Base-by-base conservation (phyloP, 2,329 filamentous ascomycete genomes). In the Cordyceps cateniannulata region DNA sequence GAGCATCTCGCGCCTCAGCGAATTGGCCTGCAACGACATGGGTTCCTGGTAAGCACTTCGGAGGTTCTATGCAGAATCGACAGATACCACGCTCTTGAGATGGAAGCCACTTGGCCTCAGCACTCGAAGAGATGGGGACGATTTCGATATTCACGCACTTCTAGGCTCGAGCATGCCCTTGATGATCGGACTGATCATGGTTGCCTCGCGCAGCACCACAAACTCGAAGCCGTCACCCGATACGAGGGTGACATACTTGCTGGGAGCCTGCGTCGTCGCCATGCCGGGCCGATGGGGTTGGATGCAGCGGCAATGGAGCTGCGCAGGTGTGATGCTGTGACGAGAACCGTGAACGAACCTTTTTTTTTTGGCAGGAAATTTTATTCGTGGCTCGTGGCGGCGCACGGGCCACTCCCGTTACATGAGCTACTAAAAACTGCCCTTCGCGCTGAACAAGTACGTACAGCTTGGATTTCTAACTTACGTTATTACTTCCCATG, bases 201-300 rank as follows among this genome's bases (percentile, higher is more conserved):
- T 85, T 3, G 88, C 86, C 54, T 89, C 87, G 59, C 89, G 85
- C 60, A 89, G 78, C 56, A 93, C 81, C 64, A 90, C 84, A 71
- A 90, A 93, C 76, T 91, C 88, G 71, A 85, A 91, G 67, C 84
- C 88, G 73, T 93, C 90, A 66, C 79, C 82, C 0, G 89, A 91
- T 47, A 92, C 81, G 57, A 93, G 83, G 5, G 90, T 93, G 65
- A 93, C 83, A 73, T 91, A 93, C 69, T 90, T 86, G 74, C 82
- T 84, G 53, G 69, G 67, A 24, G 62, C 55, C 38, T 65, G 65
- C 12, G 63, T 48, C 56, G 47, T 57, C 53, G 51, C 57, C 61
- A 64, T 63, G 56, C 40, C 62, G 54, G 42, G 18, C 56, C 38
- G 54, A 58, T 57, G 52, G n/a, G 52, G 48, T 48, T 40, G 48